These are phyloP conservation scores for Gossypium ekmanianum DNA, from an alignment of 345 rosid species.

Conservation along the genomic window DNA sequence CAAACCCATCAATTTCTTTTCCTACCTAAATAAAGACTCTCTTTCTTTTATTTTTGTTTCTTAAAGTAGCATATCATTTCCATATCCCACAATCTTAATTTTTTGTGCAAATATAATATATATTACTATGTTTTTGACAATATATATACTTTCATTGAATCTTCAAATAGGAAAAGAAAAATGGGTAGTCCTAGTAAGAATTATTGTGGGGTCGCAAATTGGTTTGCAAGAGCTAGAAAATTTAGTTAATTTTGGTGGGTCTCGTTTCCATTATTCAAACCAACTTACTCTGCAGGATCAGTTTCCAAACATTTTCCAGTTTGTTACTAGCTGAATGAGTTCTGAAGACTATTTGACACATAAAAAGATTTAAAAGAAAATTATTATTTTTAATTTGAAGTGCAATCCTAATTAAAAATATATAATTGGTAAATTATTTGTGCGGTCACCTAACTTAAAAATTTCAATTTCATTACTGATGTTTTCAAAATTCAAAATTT, in stretches of 20 bases:
- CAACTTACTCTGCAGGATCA: too few relatives aligned
- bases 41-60: conserved; percentile 18
- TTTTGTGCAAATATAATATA: conserved; percentile 12
- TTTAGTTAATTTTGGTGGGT: conserved; percentile 35
- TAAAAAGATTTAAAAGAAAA: too few relatives aligned
- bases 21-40: conserved; percentile 57
- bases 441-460: too few relatives aligned
- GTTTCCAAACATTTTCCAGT: too few relatives aligned
- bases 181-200: conserved; percentile 8
- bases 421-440: too few relatives aligned
- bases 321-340: too few relatives aligned
- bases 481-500: too few relatives aligned
- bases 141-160: conserved; percentile 2
- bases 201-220: conserved; percentile 14
- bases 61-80: conserved; percentile 14
- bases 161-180: conserved; percentile 8
- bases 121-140: conserved; percentile 17
- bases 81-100: conserved; percentile 26
- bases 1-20: conserved; percentile 39
- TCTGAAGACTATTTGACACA: too few relatives aligned
- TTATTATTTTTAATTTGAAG: too few relatives aligned
- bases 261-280: conserved; percentile 17
- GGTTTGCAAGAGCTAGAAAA: not conserved
- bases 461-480: too few relatives aligned
- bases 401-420: too few relatives aligned